phyloP scores from a whole-genome alignment of 2,329 filamentous ascomycete genomes.

The Fonsecaea multimorphosa region DNA sequence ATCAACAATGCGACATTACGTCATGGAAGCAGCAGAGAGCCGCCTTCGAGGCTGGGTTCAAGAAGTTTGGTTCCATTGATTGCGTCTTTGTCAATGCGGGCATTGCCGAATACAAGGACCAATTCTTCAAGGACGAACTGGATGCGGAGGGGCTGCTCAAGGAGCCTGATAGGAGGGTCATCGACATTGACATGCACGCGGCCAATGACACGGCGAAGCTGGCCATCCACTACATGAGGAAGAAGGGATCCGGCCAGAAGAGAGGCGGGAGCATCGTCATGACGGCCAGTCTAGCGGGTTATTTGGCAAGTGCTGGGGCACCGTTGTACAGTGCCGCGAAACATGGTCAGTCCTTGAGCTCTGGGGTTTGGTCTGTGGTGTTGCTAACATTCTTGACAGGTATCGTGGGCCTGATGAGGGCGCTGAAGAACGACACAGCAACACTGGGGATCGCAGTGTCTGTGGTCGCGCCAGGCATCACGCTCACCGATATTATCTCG shows the following conservation, averaged over 20 bases:
- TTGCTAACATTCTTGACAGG: slow-evolving; percentile 37
- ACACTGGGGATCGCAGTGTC: slow-evolving; percentile 54
- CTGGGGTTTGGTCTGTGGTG: not conserved
- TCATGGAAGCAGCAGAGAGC: slow-evolving; percentile 54
- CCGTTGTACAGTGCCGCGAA: slow-evolving; percentile 59
- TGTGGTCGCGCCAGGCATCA: slow-evolving; percentile 58
- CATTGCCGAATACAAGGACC: slow-evolving; percentile 55
- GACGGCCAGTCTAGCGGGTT: slow-evolving; percentile 58
- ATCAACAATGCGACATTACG: slow-evolving; percentile 53
- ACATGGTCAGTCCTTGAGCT: slow-evolving; percentile 46
- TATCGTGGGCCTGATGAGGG: slow-evolving; percentile 58
- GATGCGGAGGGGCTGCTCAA: slow-evolving; percentile 51
- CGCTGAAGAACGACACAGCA: slow-evolving; percentile 56
- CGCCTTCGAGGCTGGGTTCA: slow-evolving; percentile 51
- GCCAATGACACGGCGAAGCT: slow-evolving; percentile 56
- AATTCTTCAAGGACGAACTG: slow-evolving; percentile 56
- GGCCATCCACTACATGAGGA: slow-evolving; percentile 55
- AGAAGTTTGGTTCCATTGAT: slow-evolving; percentile 53
- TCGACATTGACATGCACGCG: slow-evolving; percentile 56
- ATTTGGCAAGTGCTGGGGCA: slow-evolving; percentile 55
- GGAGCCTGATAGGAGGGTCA: slow-evolving; percentile 54
- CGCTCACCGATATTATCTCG: slow-evolving; percentile 54
- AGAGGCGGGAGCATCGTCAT: slow-evolving; percentile 54
- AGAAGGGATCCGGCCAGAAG: slow-evolving; percentile 39
- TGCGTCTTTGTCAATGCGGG: slow-evolving; percentile 59